Evolutionary conservation across 2,329 filamentous ascomycete species (phyloP), one percentile per base, ranked within the genome.

Genomic region (Alternaria burnsii): DNA sequence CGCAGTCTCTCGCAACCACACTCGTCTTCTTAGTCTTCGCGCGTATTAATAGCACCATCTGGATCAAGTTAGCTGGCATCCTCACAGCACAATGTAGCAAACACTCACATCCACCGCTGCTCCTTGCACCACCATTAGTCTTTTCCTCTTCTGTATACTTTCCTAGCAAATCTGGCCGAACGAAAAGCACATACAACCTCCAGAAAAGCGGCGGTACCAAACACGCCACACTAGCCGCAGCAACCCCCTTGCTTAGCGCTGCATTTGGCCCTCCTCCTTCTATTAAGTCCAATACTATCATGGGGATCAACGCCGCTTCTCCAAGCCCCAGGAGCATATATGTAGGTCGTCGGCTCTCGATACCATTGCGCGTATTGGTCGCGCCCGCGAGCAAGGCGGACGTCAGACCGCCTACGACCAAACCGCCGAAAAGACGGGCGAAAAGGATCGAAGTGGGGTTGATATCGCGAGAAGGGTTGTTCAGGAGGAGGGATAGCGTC

Each of bases 361-460:
- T 67, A 0, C 71, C 71, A 46, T 69, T 72, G 11, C 71, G 63
- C 4, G 68, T 73, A 8, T 71, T 72, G 2, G 67, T 63, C 4
- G 65, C 64, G 22, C 71, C 71, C 12, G 53, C 44, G 2, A 73
- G 63, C 5, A 74, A 34, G 7, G 71, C 69, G 16, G 68, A 66
- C 16, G 70, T 72, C 5, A 72, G 42, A 3, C 69, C 71, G n/a
- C 69, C 66, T 2, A 74, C 61, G 4, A 74, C 48, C 8, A 72
- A 43, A 14, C 67, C 67, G 16, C 67, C 64, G 32, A 73, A 73
- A 3, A 73, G 59, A 2, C 71, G 68, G 3, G 68, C 69, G 36
- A 72, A 72, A 16, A 73, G 65, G 20, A 74, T 47, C 3, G 67
- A 66, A 1, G 70, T 58, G 1, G 71, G 66, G 30, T 67, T 73